These are phyloP conservation scores for Leishmania mexicana DNA, from an alignment of 208 protist species.

Conservation along the genomic window DNA sequence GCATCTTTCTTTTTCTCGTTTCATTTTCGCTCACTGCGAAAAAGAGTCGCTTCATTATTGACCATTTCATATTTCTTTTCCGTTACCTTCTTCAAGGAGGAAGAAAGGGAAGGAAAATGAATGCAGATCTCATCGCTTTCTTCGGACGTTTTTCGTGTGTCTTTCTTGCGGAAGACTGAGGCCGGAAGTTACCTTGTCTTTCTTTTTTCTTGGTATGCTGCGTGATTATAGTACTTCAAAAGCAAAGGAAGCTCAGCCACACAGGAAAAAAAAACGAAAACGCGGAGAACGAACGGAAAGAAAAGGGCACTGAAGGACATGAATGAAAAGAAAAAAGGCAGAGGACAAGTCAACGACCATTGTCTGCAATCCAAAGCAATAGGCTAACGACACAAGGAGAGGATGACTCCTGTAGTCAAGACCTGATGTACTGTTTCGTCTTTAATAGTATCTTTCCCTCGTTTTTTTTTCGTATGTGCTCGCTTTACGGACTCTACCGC, in stretches of 20 bases:
- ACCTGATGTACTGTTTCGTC: background rate
- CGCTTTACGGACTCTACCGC: background rate
- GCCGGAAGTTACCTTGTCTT: background rate
- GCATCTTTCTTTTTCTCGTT: background rate
- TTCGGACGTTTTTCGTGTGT: background rate
- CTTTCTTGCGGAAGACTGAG: background rate
- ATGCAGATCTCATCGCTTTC: background rate
- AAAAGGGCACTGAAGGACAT: background rate
- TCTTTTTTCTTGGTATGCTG: background rate
- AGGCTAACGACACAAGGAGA: background rate
- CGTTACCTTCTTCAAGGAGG: background rate
- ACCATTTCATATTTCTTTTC: too few relatives aligned
- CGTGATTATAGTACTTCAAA: background rate
- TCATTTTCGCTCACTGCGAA: background rate
- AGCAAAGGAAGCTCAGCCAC: background rate
- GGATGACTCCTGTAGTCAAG: background rate
- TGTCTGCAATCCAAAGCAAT: background rate
- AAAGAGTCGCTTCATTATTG: background rate
- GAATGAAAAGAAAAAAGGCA: background rate
- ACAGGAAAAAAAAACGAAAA: conserved; percentile 10
- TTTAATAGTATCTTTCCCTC: background rate
- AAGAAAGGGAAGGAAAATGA: background rate
- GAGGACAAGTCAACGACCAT: background rate
- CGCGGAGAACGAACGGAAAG: background rate
- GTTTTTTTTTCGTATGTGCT: background rate